Conservation (phyloP, 2,329 filamentous ascomycete genomes). For the Pyricularia pennisetigena region DNA sequence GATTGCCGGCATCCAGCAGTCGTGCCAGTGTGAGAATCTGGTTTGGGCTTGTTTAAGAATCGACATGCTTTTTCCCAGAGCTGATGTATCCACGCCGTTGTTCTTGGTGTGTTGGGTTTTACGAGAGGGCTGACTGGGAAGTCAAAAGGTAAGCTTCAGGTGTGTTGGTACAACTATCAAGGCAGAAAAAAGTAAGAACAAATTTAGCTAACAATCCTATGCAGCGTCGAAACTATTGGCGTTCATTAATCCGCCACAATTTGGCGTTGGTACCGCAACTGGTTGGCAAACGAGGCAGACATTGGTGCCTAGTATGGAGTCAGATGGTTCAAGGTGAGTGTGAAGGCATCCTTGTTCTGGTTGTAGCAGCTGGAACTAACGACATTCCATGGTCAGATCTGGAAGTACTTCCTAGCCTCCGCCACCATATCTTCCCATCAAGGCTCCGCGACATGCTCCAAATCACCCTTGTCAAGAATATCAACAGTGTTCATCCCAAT, state of each 20-base stretch:
- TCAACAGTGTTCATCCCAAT: constrained; percentile 47
- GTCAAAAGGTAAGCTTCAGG: constrained; percentile 47
- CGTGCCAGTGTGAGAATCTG: constrained; percentile 96
- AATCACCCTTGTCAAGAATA: constrained; percentile 79
- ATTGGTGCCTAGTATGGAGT: constrained; percentile 91
- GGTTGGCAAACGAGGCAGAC: constrained; percentile 88
- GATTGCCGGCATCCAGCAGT: constrained; percentile 85
- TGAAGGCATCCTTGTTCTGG: not conserved
- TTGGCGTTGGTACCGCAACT: constrained; percentile 98
- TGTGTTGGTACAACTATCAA: too few relatives aligned
- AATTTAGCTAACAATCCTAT: too few relatives aligned
- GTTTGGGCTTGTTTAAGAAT: constrained; percentile 99
- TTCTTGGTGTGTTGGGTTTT: constrained; percentile 72
- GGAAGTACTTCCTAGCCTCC: constrained; percentile 85
- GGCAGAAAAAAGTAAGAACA: too few relatives aligned
- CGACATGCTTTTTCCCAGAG: constrained; percentile 97
- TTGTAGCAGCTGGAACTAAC: not conserved
- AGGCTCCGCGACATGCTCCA: constrained; percentile 79
- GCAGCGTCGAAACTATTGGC: constrained; percentile 74
- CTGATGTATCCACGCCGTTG: constrained; percentile 91
- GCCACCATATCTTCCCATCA: constrained; percentile 78
- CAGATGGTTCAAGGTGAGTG: constrained; percentile 84
- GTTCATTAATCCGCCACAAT: constrained; percentile 95
- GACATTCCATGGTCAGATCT: constrained; percentile 46
- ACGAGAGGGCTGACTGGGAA: constrained; percentile 83